Base-by-base conservation (phyloP, 306 rosid species). In the Leucaena leucocephala region DNA sequence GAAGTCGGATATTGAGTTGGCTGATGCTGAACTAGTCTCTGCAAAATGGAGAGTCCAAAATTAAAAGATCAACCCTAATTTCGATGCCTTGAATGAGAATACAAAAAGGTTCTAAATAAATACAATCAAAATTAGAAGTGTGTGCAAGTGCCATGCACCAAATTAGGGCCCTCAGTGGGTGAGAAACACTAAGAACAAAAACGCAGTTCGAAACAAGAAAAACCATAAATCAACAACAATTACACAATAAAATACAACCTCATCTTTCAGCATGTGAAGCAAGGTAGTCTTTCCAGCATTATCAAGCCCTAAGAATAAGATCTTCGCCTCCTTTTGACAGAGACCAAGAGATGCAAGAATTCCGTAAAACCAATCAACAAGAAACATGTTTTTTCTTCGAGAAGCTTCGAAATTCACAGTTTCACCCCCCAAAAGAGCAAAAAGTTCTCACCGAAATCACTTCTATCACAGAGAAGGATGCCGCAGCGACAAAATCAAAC, bases 211-310 rank as follows among this genome's bases (percentile, higher is more conserved):
- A 10, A 68, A 39, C 36, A 27, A n/a, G 16, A 55, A 49, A 72
- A 42, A 15, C 27, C 19, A 19, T 19, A 45, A 76, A 39, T 67
- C 6, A 63, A 42, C 19, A 70, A 55, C 55, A 66, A 34, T 42
- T 35, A 27, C 12, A 39, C 12, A n/a, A 19, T 69, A 34, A 52
- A 61, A 84, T 10, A 68, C 48, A 40, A 90, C 97, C 97, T 90
- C 93, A 22, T 90, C 97, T 76, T 90, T 92, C 42, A 92, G 91
- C 97, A 92, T 92, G 84, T 90, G 94, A 84, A 92, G 97, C 85
- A 92, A 84, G 77, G 97, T 90, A 71, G 97, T 92, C 84, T 92
- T 92, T 21, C 97, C 97, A 80, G 95, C 80, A 85, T 92, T 90
- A 89, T 90, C 97, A n/a, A 92, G 93, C 71, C 97, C 97, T 34